Evolutionary conservation across 1,139 yeast genomes (phyloP), one percentile per base, ranked within the genome.

Genomic region (Yamadazyma taylorii): DNA sequence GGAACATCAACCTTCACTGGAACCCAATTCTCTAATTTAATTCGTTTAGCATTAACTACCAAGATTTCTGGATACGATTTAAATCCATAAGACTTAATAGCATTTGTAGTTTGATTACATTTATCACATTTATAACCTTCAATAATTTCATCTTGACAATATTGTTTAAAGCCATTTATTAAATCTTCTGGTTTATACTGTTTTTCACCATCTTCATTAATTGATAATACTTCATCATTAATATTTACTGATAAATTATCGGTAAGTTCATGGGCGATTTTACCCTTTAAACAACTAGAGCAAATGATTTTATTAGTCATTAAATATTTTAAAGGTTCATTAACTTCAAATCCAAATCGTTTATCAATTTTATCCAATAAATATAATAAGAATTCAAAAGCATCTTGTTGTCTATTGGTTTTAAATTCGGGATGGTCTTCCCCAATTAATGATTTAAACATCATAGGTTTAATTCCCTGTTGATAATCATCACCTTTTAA

Each of bases 331-430:
- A 92, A 79, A 5, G 70, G 53, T 34, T 73, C 69, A 41, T 80
- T 78, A 17, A 70, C 48, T 8, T 43, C 43, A n/a, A 61, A 44
- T 0, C 75, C 76, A 35, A 63, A 53, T 10, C 83, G 79, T 31
- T 63, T 63, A 47, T 85, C 92, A 24, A 87, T 58, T 47, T 78
- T 74, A 41, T 83, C 86, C 26, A 83, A 53, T 15, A 90, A 60
- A 55, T 81, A 83, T 8, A 78, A 65, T 58, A 89, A 73, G 55
- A 89, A 94, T 57, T 92, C 98, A 67, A 83, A 85, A 0, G 97
- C 94, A 66, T 92, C 99, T 58, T 92, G 98, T 55, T 92, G 99
- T 50, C 81, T 78, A 73, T 83, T 86, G 0, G 96, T 82, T 33
- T 82, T 73, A 52, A 92, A 92, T 54, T 92, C 98, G 12, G 73